A percentile compares a stretch with the other conserved stretches of the same genome.
phyloP scores from a whole-genome alignment of 805 yeast species.

The Clavispora vitiphila region DNA sequence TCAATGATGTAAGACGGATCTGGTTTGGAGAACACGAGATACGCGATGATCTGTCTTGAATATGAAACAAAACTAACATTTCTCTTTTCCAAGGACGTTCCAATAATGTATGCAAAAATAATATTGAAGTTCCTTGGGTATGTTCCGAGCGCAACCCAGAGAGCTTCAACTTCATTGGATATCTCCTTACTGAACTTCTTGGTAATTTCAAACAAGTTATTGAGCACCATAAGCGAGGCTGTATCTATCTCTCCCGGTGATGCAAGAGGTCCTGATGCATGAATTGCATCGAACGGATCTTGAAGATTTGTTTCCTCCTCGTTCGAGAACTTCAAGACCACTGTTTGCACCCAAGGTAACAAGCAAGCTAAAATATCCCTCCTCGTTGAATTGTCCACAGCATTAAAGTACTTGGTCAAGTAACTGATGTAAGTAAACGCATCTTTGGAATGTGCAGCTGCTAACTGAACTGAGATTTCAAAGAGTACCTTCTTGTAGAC shows the following conservation, averaged over 20 bases:
- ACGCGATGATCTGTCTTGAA: slow-evolving; percentile 77
- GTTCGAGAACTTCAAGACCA: slow-evolving; percentile 46
- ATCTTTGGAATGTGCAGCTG: slow-evolving; percentile 53
- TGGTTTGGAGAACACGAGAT: slow-evolving; percentile 52
- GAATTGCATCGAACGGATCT: neutral
- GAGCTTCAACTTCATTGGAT: slow-evolving; percentile 84
- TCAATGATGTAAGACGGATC: slow-evolving; percentile 50
- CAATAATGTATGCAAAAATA: slow-evolving; percentile 65
- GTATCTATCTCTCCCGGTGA: slow-evolving; percentile 17
- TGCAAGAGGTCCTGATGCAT: neutral
- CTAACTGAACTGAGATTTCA: slow-evolving; percentile 71
- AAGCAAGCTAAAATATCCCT: slow-evolving; percentile 76
- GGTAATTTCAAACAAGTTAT: slow-evolving; percentile 80
- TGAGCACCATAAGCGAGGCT: slow-evolving; percentile 60
- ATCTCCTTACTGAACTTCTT: slow-evolving; percentile 67
- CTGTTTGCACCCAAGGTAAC: slow-evolving; percentile 89
- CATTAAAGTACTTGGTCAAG: slow-evolving; percentile 61
- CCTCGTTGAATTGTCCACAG: slow-evolving; percentile 53
- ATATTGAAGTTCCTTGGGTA: slow-evolving; percentile 63
- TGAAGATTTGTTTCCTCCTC: slow-evolving; percentile 3
- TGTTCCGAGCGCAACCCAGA: slow-evolving; percentile 94
- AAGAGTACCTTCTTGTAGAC: slow-evolving; percentile 84
- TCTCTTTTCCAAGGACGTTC: slow-evolving; percentile 62
- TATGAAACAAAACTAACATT: slow-evolving; percentile 72
- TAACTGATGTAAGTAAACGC: slow-evolving; percentile 64